These are phyloP conservation scores for Scedosporium dehoogii DNA, from an alignment of 2,329 filamentous ascomycete species.

Conservation along the genomic window DNA sequence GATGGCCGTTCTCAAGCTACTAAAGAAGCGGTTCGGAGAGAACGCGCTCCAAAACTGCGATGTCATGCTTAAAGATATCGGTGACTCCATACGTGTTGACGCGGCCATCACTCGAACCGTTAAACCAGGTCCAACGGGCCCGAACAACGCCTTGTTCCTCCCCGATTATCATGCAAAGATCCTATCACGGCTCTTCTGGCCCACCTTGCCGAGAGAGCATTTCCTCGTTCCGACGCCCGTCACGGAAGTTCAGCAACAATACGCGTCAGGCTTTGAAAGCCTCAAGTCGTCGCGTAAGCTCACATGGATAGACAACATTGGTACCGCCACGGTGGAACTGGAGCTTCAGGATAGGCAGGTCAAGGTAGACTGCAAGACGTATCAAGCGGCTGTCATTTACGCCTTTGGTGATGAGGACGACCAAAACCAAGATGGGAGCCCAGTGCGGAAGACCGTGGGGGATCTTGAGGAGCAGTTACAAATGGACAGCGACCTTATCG, in stretches of 20 bases:
- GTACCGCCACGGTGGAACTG: conserved; percentile 69
- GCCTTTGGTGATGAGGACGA: conserved; percentile 46
- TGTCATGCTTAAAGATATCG: conserved; percentile 92
- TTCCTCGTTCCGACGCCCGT: conserved; percentile 56
- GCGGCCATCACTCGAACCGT: conserved; percentile 9
- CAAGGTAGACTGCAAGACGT: conserved; percentile 63
- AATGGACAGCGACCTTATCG: conserved; percentile 66
- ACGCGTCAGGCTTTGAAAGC: conserved; percentile 65
- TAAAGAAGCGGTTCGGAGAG: conserved; percentile 85
- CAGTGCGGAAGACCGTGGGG: conserved; percentile 24
- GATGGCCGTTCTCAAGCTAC: conserved; percentile 70
- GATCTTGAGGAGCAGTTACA: conserved; percentile 48
- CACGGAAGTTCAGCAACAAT: conserved; percentile 52
- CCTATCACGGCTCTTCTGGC: conserved; percentile 90
- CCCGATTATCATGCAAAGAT: conserved; percentile 67
- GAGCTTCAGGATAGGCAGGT: conserved; percentile 74
- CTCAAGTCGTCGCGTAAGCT: conserved; percentile 80
- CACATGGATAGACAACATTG: conserved; percentile 77
- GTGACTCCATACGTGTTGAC: conserved; percentile 71
- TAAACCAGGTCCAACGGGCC: conserved; percentile 11
- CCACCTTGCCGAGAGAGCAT: conserved; percentile 59
- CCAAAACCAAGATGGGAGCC: conserved; percentile 27
- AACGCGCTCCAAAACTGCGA: conserved; percentile 82
- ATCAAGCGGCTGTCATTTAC: conserved; percentile 80
- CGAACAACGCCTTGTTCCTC: conserved; percentile 11